Evolutionary conservation across 345 rosid species (phyloP), one percentile per base, ranked within the genome.

Genomic region (Alliaria petiolata): DNA sequence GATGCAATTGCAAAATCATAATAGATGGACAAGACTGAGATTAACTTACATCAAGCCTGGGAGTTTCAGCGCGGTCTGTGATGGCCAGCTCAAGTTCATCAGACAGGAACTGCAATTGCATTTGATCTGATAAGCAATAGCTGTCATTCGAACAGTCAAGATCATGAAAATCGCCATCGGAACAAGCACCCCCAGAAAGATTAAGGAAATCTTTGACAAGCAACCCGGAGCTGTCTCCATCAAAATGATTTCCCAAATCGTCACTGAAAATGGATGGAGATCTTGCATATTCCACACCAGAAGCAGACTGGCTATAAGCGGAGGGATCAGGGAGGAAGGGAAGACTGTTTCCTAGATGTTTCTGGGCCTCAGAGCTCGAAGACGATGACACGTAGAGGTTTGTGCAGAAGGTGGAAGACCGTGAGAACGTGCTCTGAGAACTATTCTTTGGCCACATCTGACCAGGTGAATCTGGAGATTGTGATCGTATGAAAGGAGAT

Each of bases 321-420:
- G 87, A 72, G 36, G 92, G 92, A 67, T 82, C 85, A 6, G 96
- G 96, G 69, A 92, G 92, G 78, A 92, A 89, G 16, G 96, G 98
- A 58, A 89, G 83, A 56, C 39, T 56, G 81, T 86, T 87, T 60
- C 89, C 84, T 13, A 85, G 79, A 64, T 82, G 90, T 47, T 67
- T 68, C 47, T 74, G 84, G 55, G 87, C 66, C 81, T 86, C 90
- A 22, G 92, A 80, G 70, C 78, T 76, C 16, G 89, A 86, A n/a
- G 98, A 87, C 9, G 98, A 89, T 56, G 98, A 92, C 38, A 68
- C 69, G 78, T 86, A 85, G 62, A 92, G 85, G 78, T 77, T 84
- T 30, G 98, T 89, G 57, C 98, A 92, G 82, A 89, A 92, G 16
- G 80, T 78, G n/a, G 98, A 89, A 59, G 96, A 84, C 9, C 87